A percentile compares a stretch with the other conserved stretches of the same genome.
These are phyloP conservation scores for Penicillium rolfsii DNA, from an alignment of 2,329 filamentous ascomycete species.

Conservation along the genomic window DNA sequence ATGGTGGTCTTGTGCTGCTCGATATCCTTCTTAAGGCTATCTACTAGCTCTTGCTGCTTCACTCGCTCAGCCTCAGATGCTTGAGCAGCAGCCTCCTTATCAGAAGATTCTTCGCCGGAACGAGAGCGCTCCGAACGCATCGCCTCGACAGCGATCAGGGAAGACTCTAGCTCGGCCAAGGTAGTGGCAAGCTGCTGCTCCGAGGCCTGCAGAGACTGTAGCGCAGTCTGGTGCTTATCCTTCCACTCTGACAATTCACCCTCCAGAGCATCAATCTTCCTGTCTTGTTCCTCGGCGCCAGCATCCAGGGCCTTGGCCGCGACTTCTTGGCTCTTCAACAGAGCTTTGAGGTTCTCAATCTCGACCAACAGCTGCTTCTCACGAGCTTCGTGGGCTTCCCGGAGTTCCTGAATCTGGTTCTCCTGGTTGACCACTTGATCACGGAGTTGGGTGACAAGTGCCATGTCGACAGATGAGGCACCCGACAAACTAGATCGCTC, in stretches of 20 bases:
- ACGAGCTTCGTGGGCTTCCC: slow-evolving; percentile 70
- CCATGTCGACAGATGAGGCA: slow-evolving; percentile 83
- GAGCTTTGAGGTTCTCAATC: slow-evolving; percentile 67
- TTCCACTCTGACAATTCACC: slow-evolving; percentile 75
- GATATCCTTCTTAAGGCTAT: slow-evolving; percentile 71
- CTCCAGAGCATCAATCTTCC: slow-evolving; percentile 68
- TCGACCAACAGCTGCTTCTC: slow-evolving; percentile 76
- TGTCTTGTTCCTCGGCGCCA: slow-evolving; percentile 51
- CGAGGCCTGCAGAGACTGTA: slow-evolving; percentile 71
- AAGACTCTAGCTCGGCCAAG: slow-evolving; percentile 73
- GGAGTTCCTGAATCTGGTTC: slow-evolving; percentile 73
- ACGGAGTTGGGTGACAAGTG: slow-evolving; percentile 81
- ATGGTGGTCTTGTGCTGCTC: slow-evolving; percentile 79
- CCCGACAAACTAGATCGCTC: slow-evolving; percentile 87
- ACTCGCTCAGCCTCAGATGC: slow-evolving; percentile 55
- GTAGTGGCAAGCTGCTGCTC: slow-evolving; percentile 74
- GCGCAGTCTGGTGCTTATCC: slow-evolving; percentile 69
- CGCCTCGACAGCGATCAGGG: slow-evolving; percentile 58
- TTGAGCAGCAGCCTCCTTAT: slow-evolving; percentile 47
- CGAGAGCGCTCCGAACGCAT: slow-evolving; percentile 48
- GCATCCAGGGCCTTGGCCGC: slow-evolving; percentile 41
- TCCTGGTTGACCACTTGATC: slow-evolving; percentile 89
- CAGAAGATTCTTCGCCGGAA: slow-evolving; percentile 34
- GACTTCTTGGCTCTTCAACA: slow-evolving; percentile 49
- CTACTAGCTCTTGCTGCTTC: slow-evolving; percentile 64